A percentile compares a stretch with the other conserved stretches of the same genome.
Conservation (phyloP, 768 basidiomycete species). For the Podaxis carcinomalis region DNA sequence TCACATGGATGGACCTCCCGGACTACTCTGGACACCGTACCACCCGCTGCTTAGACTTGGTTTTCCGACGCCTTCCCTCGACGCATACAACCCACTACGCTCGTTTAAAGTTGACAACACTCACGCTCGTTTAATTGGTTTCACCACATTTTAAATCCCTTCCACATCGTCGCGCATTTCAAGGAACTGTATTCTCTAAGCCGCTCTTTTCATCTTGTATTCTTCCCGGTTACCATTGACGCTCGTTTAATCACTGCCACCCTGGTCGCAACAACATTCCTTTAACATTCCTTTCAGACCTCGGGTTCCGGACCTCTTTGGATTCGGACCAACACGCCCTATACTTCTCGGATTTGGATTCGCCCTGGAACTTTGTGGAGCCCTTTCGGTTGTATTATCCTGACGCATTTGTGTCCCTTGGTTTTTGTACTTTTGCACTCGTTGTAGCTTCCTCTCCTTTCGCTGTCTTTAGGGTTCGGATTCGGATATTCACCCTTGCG, state of each 20-base stretch:
- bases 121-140: slow-evolving; percentile 2
- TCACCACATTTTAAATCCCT: neutral
- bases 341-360: neutral
- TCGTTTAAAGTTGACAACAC: neutral
- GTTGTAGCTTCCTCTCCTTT: neutral
- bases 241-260: neutral
- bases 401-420: neutral
- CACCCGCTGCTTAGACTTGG: neutral
- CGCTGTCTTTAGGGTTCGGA: neutral
- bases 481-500: neutral
- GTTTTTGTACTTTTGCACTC: neutral
- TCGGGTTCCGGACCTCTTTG: neutral
- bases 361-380: neutral
- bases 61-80: neutral
- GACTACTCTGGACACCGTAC: neutral
- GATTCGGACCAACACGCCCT: neutral
- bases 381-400: neutral
- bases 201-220: slow-evolving; percentile 6
- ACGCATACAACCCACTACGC: neutral
- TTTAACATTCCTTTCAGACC: neutral
- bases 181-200: neutral
- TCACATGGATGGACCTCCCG: neutral
- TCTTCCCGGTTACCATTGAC: neutral
- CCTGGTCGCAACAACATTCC: neutral
- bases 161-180: neutral